phyloP scores from a whole-genome alignment of 495 filamentous ascomycete species.

The Recurvomyces mirabilis region DNA sequence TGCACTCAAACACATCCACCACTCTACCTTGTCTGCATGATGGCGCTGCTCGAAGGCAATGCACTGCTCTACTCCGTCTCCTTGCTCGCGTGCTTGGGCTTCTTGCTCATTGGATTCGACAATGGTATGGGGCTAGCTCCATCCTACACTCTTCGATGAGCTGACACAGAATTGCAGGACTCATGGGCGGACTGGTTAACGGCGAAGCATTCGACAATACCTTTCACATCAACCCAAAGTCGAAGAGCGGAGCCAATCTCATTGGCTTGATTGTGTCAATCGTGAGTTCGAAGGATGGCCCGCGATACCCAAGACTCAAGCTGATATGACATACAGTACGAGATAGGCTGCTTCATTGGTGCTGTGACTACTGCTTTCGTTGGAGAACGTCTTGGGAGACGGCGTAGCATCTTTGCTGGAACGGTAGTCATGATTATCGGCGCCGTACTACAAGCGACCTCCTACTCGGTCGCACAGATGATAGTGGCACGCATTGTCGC shows the following conservation, averaged over 20 bases:
- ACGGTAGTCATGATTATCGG: not conserved
- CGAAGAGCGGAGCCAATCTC: not conserved
- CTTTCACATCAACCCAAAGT: not conserved
- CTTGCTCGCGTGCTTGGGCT: not conserved
- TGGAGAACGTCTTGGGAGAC: not conserved
- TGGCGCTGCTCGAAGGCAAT: not conserved
- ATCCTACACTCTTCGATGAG: too few relatives aligned
- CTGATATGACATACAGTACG: not conserved
- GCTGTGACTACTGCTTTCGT: not conserved
- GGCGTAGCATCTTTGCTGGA: not conserved
- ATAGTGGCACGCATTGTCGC: not conserved
- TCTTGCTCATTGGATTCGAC: not conserved
- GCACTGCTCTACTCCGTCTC: not conserved
- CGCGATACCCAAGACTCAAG: not conserved
- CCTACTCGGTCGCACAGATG: not conserved
- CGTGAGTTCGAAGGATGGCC: not conserved
- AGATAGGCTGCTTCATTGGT: conserved; percentile 3
- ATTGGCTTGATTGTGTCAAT: not conserved
- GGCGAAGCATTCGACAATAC: not conserved
- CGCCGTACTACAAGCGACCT: not conserved
- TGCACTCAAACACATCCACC: too few relatives aligned
- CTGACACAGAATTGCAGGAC: too few relatives aligned
- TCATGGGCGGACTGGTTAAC: conserved; percentile 2
- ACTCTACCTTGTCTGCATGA: too few relatives aligned
- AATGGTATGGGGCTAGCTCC: too few relatives aligned